A percentile compares a stretch with the other conserved stretches of the same genome.
phyloP scores from a whole-genome alignment of 1,139 yeast genomes.

The Taphrina wiesneri region DNA sequence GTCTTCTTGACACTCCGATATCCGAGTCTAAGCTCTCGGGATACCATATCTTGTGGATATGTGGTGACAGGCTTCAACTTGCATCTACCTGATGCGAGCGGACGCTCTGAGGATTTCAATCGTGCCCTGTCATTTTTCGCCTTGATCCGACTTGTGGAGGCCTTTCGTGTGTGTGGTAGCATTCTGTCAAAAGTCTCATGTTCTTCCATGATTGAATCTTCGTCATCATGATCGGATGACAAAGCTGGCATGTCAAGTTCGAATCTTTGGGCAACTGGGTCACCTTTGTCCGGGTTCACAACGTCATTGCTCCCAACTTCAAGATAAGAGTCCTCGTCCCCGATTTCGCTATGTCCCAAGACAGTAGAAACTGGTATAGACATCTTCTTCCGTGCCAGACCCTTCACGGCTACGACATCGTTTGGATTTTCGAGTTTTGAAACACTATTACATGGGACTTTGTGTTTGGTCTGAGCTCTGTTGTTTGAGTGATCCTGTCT shows the following conservation, averaged over 20 bases:
- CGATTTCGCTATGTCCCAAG: not conserved
- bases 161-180: not conserved
- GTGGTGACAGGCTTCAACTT: not conserved
- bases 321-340: not conserved
- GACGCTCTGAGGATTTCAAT: too few relatives aligned
- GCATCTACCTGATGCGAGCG: not conserved
- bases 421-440: not conserved
- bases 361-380: not conserved
- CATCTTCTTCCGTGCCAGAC: not conserved
- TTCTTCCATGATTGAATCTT: conserved; percentile 8
- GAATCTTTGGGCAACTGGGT: too few relatives aligned
- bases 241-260: not conserved
- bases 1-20: not conserved
- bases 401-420: not conserved
- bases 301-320: too few relatives aligned
- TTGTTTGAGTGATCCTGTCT: not conserved
- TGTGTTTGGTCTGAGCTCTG: not conserved
- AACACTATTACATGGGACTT: too few relatives aligned
- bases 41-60: not conserved
- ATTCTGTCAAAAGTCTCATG: not conserved
- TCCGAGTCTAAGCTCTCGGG: conserved; percentile 15
- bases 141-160: too few relatives aligned
- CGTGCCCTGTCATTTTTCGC: too few relatives aligned
- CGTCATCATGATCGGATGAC: not conserved
- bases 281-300: too few relatives aligned